Evolutionary conservation across 768 basidiomycete genomes (phyloP).

Genomic region (Collybia mongolica): DNA sequence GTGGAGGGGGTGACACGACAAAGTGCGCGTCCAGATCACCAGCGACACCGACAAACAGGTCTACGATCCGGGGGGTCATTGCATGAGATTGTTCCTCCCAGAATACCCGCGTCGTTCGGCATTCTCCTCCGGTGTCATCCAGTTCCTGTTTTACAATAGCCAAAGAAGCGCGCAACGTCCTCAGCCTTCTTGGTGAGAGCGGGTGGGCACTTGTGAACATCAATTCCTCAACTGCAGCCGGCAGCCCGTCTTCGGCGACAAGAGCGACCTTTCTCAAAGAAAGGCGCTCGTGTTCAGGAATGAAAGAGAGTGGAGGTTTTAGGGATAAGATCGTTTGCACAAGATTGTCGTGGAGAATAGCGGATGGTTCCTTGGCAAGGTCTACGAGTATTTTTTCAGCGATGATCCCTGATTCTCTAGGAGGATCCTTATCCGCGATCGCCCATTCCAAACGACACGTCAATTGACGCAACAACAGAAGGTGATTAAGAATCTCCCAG

Average conservation of each 20-base stretch:
- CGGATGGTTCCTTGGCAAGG: constrained; percentile 57
- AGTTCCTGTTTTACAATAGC: constrained; percentile 56
- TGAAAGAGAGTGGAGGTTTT: constrained; percentile 56
- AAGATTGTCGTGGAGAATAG: constrained; percentile 59
- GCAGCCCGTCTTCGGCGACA: constrained; percentile 68
- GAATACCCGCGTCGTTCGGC: constrained; percentile 51
- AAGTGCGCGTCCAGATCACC: constrained; percentile 58
- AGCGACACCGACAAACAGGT: constrained; percentile 45
- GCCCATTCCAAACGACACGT: constrained; percentile 73
- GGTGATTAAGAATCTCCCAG: constrained; percentile 68
- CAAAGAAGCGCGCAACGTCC: constrained; percentile 62
- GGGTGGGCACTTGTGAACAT: constrained; percentile 47
- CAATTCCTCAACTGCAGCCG: constrained; percentile 64
- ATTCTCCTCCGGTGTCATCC: constrained; percentile 50
- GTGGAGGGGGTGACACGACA: constrained; percentile 32
- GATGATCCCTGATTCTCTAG: constrained; percentile 60
- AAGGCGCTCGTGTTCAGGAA: constrained; percentile 58
- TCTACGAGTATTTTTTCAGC: constrained; percentile 68
- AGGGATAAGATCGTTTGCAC: constrained; percentile 59
- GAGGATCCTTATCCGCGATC: constrained; percentile 59
- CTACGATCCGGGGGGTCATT: constrained; percentile 54
- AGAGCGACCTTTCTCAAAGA: constrained; percentile 60
- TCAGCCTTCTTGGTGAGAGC: constrained; percentile 49
- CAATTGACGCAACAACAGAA: constrained; percentile 70
- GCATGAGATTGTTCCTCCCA: constrained; percentile 64